Evolutionary conservation across 495 filamentous ascomycete genomes (phyloP), one percentile per base, ranked within the genome.

Genomic region (Neurospora intermedia): DNA sequence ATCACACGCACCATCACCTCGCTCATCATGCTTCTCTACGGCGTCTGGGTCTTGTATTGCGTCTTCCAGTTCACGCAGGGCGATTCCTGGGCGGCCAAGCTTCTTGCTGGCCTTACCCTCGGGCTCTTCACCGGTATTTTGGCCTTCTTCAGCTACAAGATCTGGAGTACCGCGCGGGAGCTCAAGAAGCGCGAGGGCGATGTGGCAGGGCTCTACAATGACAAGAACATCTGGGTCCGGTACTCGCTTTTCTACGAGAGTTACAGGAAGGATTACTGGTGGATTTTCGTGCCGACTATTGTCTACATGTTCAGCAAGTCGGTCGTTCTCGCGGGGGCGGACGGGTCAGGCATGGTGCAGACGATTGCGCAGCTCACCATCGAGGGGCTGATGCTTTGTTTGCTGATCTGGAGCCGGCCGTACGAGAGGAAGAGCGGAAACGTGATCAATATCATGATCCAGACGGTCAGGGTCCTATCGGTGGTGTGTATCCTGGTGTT

Each of bases 231-330:
- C 69, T 97, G 96, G 95, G 86, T 92, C 76, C 96, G 94, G 82
- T 99, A 99, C 85, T 96, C 92, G 77, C 84, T 98, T 43, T 99
- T 99, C 85, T 99, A 99, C 82, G 96, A 99, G 76, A 91, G 90
- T 75, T 98, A 96, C 83, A 93, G 94, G 81, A 91, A 90, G 78
- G 89, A 91, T 75, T 96, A 93, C 83, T 99, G 95, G 95, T 98
- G 94, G 94, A 79, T 98, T 10, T 99, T 99, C 80, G 87, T 99
- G 15, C 96, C 96, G 8, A 85, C 87, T 66, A 97, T 99, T 81
- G 69, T 96, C 71, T 99, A 98, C 85, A 93, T 95, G 86, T 95
- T 98, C 77, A 91, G 89, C 76, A 96, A 94, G 82, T 94, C 94
- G 66, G 91, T 89, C 59, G 89, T 96, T 69, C 90, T 99, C 75